These are phyloP conservation scores for Escovopsis sp. DNA, from an alignment of 2,329 filamentous ascomycete genomes.

Conservation along the genomic window DNA sequence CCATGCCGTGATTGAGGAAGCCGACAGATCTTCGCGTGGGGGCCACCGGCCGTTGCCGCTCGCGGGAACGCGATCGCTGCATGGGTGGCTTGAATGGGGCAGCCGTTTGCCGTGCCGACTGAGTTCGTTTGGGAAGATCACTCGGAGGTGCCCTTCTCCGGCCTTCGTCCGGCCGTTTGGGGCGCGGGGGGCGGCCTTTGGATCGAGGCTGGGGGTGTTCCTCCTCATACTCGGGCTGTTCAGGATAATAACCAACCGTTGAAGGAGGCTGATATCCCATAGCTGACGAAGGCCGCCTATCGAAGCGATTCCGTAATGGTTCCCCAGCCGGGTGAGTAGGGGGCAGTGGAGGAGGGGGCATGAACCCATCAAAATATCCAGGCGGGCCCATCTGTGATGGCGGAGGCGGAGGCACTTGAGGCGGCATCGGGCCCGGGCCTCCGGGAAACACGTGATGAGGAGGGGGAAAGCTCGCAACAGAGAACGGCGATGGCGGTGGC, in stretches of 20 bases:
- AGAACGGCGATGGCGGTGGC: conserved; percentile 11
- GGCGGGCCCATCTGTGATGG: conserved; percentile 16
- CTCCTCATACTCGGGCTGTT: conserved; percentile 25
- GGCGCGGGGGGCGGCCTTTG: conserved; percentile 27
- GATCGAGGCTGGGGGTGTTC: conserved; percentile 20
- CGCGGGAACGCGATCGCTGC: conserved; percentile 11
- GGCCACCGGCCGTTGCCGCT: conserved; percentile 17
- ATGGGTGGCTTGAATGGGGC: conserved; percentile 17
- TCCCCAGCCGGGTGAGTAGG: conserved; percentile 11
- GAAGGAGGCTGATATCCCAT: conserved; percentile 19
- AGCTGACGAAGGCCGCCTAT: conserved; percentile 22
- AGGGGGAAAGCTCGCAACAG: conserved; percentile 19
- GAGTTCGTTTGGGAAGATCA: conserved; percentile 19
- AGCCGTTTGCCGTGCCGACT: conserved; percentile 16
- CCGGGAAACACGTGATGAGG: conserved; percentile 11
- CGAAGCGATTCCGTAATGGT: conserved; percentile 21
- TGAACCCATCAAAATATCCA: conserved; percentile 17
- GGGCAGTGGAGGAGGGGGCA: conserved; percentile 11
- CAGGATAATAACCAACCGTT: conserved; percentile 18
- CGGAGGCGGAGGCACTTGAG: conserved; percentile 13
- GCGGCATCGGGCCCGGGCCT: conserved; percentile 9
- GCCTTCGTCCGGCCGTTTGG: conserved; percentile 29
- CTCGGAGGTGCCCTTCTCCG: conserved; percentile 36
- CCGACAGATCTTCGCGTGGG: conserved; percentile 17
- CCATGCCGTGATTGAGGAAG: conserved; percentile 14